A percentile compares a stretch with the other conserved stretches of the same genome.
Evolutionary conservation across 192 early-diverging fungal species (phyloP).

Genomic region (Podila clonocystis): DNA sequence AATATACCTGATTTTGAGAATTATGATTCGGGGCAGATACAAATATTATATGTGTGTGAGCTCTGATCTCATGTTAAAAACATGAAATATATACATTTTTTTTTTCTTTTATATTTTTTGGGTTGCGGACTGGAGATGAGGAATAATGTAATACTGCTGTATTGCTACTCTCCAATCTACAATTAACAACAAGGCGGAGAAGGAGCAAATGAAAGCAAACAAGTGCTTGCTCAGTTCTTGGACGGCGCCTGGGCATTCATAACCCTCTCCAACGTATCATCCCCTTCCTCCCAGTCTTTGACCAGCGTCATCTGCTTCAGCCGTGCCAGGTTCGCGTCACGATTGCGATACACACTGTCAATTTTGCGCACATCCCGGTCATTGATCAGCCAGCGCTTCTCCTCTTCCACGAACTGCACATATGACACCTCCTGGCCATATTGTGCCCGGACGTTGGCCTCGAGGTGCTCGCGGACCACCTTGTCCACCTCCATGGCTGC

Average conservation of each 20-base stretch:
- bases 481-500: neutral
- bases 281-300: constrained; percentile 13
- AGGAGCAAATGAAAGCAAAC: too few relatives aligned
- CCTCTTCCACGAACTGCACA: neutral
- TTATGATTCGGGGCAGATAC: too few relatives aligned
- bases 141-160: too few relatives aligned
- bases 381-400: constrained; percentile 5
- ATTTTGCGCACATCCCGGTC: constrained; percentile 7
- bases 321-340: neutral
- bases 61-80: too few relatives aligned
- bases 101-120: too few relatives aligned
- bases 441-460: constrained; percentile 1
- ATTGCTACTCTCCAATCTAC: too few relatives aligned
- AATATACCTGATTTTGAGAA: too few relatives aligned
- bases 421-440: neutral
- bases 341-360: constrained; percentile 8
- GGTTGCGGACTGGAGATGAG: too few relatives aligned
- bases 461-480: neutral
- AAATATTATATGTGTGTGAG: too few relatives aligned
- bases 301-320: constrained; percentile 1
- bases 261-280: constrained; percentile 13
- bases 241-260: neutral
- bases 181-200: too few relatives aligned
- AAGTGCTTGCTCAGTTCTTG: too few relatives aligned
- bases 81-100: too few relatives aligned